A percentile compares a stretch with the other conserved stretches of the same genome.
Evolutionary conservation across 169 alveolate genomes (phyloP).

Genomic region (Eimeria acervulina): DNA sequence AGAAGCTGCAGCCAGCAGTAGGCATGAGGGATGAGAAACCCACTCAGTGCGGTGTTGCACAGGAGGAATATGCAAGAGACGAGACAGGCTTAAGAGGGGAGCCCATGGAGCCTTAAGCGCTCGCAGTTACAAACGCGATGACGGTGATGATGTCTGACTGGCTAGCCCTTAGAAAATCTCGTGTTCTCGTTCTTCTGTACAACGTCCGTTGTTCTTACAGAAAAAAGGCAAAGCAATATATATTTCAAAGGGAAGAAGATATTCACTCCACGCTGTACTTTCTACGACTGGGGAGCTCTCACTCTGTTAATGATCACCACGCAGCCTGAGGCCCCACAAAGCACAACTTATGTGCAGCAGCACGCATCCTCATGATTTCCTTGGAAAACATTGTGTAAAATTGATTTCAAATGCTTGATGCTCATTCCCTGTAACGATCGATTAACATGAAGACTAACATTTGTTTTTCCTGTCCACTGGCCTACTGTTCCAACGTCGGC

Average conservation of each 20-base stretch:
- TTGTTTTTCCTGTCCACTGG: conserved; percentile 5
- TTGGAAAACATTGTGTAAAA: background rate
- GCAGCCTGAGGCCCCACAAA: conserved; percentile 28
- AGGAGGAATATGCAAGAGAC: background rate
- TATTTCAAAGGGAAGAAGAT: background rate
- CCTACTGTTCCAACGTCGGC: background rate
- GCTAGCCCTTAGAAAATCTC: background rate
- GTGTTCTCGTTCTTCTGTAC: background rate
- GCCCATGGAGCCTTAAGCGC: background rate
- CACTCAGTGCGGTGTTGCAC: background rate
- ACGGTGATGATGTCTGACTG: background rate
- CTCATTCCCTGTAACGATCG: background rate
- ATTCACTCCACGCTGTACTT: background rate
- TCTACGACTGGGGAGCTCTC: background rate
- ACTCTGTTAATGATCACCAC: background rate
- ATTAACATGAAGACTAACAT: background rate
- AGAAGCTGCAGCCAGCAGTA: background rate
- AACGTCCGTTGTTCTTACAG: background rate
- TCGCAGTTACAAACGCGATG: background rate
- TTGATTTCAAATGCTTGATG: background rate
- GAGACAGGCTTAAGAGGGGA: background rate
- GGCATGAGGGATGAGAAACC: conserved; percentile 1
- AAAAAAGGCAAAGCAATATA: background rate
- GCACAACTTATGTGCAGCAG: background rate
- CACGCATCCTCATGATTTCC: background rate